A percentile compares a stretch with the other conserved stretches of the same genome.
These are phyloP conservation scores for Solanum chiquidenum DNA, from an alignment of 257 asterid genomes.

Conservation along the genomic window DNA sequence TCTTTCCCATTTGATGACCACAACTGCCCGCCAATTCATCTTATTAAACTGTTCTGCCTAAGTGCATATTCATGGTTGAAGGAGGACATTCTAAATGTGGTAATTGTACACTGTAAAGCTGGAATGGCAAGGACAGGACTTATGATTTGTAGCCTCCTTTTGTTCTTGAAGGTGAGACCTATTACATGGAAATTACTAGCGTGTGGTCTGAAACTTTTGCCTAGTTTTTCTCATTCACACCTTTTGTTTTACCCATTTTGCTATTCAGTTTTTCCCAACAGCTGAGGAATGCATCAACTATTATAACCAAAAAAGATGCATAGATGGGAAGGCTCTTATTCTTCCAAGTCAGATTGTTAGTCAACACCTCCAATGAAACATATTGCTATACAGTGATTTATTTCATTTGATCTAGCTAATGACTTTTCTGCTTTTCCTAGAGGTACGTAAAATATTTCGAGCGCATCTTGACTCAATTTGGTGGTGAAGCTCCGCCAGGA, in stretches of 20 bases:
- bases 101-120: conserved; percentile 98
- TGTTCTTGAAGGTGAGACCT: conserved; percentile 72
- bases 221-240: conserved; percentile 3
- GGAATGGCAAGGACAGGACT: conserved; percentile 98
- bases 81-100: conserved; percentile 89
- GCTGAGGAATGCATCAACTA: conserved; percentile 88
- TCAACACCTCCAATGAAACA: conserved; percentile 14
- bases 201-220: not conserved
- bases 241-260: conserved; percentile 13
- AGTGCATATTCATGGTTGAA: conserved; percentile 98
- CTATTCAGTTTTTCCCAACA: conserved; percentile 80
- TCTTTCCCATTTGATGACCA: conserved; percentile 96
- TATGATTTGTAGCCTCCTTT: conserved; percentile 95
- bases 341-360: conserved; percentile 97
- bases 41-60: conserved; percentile 72
- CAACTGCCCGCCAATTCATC: conserved; percentile 93
- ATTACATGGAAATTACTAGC: conserved; percentile 3
- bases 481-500: conserved; percentile 83
- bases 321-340: conserved; percentile 88
- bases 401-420: conserved; percentile 5
- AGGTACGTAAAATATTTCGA: conserved; percentile 92
- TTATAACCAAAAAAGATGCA: conserved; percentile 87
- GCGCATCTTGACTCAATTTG: conserved; percentile 45
- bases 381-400: not conserved
- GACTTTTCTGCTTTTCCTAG: conserved; percentile 27